Evolutionary conservation across 169 alveolate genomes (phyloP), one percentile per base, ranked within the genome.

Genomic region (Plasmodium adleri): DNA sequence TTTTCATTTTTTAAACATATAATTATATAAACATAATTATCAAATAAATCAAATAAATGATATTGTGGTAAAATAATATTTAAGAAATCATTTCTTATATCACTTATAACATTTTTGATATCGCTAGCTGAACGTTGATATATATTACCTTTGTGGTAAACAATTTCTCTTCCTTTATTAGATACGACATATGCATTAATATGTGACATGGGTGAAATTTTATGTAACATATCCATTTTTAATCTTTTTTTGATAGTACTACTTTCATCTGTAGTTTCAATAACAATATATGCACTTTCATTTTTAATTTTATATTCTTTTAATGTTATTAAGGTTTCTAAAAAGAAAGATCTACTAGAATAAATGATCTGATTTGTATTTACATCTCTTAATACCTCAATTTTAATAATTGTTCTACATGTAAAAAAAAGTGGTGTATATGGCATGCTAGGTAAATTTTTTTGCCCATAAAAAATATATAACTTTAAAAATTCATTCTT

Each of bases 111-210:
- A 26, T 78, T 58, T 43, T 78, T 78, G 10, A 78, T 78, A 45
- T 78, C 89, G 17, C 50, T 78, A 10, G 89, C 89, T 39, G 89
- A 78, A 60, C 89, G 20, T 68, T 78, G 89, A 59, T 78, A 78
- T 4, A 78, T 28, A 43, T 78, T 78, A 20, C 89, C 89, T 49
- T 78, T 78, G 52, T 78, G 89, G 58, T 78, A 78, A 20, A 78
- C 89, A n/a, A 67, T 78, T 58, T 78, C 89, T n/a, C 70, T 45
- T 0, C 89, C 76, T 17, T 78, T 67, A 70, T 66, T 78, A 20
- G 89, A 78, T 50, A 78, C 54, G 3, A 78, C 67, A 24, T 78
- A 78, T 0, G 89, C 89, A 78, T 78, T 78, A 22, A 78, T 78
- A 49, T 78, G 89, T 8, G 89, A 78, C 75, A 78, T 64, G 26